Conservation (phyloP, 805 yeast genomes). For the Candida sithepensis region DNA sequence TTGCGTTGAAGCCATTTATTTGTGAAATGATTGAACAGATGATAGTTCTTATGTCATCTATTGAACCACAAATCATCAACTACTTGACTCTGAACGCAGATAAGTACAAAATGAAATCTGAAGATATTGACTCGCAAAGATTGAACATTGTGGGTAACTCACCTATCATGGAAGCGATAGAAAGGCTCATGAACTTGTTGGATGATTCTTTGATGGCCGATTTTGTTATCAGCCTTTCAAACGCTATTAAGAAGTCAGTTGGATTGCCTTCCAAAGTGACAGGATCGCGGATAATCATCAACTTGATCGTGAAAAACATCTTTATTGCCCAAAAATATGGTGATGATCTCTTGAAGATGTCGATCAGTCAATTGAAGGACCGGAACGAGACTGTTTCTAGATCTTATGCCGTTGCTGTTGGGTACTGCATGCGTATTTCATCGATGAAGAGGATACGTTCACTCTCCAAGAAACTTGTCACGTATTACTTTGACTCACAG, state of each 20-base stretch:
- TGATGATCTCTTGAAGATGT: constrained; percentile 56
- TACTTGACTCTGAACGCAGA: constrained; percentile 85
- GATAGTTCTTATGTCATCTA: constrained; percentile 68
- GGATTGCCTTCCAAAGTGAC: constrained; percentile 92
- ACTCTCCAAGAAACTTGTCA: constrained; percentile 48
- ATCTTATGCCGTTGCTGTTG: constrained; percentile 77
- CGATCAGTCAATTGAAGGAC: constrained; percentile 59
- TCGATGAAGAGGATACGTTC: constrained; percentile 46
- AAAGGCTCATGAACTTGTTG: constrained; percentile 56
- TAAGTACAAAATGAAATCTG: constrained; percentile 70
- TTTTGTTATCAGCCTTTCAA: constrained; percentile 46
- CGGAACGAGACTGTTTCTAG: constrained; percentile 68
- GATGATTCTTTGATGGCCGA: constrained; percentile 49
- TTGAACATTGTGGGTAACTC: constrained; percentile 70
- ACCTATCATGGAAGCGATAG: constrained; percentile 87
- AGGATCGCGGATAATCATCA: constrained; percentile 69
- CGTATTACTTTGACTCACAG: constrained; percentile 56
- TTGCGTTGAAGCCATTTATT: constrained; percentile 60
- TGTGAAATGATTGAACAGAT: constrained; percentile 68
- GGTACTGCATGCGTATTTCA: constrained; percentile 68
- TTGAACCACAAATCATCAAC: constrained; percentile 89
- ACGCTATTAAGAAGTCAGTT: constrained; percentile 63
- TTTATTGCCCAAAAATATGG: constrained; percentile 47
- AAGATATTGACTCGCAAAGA: constrained; percentile 75
- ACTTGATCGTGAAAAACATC: constrained; percentile 54